These are phyloP conservation scores for Trifolium dubium DNA, from an alignment of 306 rosid species.

Conservation along the genomic window DNA sequence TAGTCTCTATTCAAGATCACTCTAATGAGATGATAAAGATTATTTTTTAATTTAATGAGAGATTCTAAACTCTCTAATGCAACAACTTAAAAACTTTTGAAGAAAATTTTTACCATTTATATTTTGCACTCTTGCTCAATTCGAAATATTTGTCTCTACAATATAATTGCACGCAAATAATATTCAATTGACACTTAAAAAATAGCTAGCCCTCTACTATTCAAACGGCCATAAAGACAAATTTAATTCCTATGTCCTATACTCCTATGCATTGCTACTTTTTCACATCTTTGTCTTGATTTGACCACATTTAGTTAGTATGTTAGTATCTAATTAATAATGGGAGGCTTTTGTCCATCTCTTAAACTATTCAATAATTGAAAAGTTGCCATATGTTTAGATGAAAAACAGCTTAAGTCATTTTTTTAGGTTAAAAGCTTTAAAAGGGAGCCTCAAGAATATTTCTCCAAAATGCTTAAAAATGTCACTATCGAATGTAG, in stretches of 20 bases:
- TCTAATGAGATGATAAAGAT: too few relatives aligned
- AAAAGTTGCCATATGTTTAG: conserved; percentile 23
- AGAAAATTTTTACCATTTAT: too few relatives aligned
- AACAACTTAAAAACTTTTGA: too few relatives aligned
- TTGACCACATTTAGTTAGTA: conserved; percentile 34
- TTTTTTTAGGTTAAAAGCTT: conserved; percentile 10
- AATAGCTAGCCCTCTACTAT: neutral
- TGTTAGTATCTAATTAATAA: conserved; percentile 4
- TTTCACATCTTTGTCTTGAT: conserved; percentile 41
- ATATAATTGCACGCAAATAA: too few relatives aligned
- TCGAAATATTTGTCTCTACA: too few relatives aligned
- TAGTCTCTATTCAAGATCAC: too few relatives aligned
- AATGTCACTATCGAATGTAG: conserved; percentile 25
- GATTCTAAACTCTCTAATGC: too few relatives aligned
- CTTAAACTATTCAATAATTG: conserved; percentile 28
- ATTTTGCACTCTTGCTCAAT: too few relatives aligned
- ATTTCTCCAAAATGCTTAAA: conserved; percentile 13
- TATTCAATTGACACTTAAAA: too few relatives aligned
- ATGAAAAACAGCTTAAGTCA: conserved; percentile 16
- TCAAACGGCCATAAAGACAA: conserved; percentile 36
- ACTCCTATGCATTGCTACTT: conserved; percentile 18
- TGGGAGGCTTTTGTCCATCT: conserved; percentile 14
- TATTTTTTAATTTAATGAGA: too few relatives aligned
- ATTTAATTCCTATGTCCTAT: conserved; percentile 7
- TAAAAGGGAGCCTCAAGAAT: conserved; percentile 18